Evolutionary conservation across 768 basidiomycete species (phyloP).

Genomic region (Paxillus involutus): DNA sequence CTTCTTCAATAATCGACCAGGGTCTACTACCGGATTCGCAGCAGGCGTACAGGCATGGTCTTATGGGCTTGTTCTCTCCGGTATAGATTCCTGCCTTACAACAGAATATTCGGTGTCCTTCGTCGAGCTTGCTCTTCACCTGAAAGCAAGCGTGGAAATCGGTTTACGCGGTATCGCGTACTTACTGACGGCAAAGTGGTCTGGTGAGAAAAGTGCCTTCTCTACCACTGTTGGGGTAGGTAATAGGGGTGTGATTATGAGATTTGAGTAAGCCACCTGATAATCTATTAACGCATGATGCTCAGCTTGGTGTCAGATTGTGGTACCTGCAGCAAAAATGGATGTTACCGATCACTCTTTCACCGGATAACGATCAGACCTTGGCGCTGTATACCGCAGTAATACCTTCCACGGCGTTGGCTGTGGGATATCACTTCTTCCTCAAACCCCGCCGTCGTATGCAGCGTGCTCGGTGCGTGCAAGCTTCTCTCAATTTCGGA

Average conservation of each 20-base stretch:
- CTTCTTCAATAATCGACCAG: constrained; percentile 32
- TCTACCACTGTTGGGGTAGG: constrained; percentile 45
- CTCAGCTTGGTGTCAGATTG: constrained; percentile 37
- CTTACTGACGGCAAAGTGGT: constrained; percentile 50
- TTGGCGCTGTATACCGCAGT: constrained; percentile 52
- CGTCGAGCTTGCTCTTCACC: constrained; percentile 52
- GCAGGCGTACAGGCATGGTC: constrained; percentile 46
- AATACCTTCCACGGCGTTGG: constrained; percentile 53
- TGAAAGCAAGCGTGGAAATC: constrained; percentile 50
- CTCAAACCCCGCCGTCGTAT: constrained; percentile 54
- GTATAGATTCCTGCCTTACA: constrained; percentile 46
- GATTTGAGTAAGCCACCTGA: constrained; percentile 46
- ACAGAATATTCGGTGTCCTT: constrained; percentile 54
- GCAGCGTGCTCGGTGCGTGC: constrained; percentile 51
- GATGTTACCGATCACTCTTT: constrained; percentile 56
- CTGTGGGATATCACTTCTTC: constrained; percentile 56
- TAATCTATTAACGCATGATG: constrained; percentile 12
- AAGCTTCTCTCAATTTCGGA: constrained; percentile 9
- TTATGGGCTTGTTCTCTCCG: constrained; percentile 48
- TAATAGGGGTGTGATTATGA: constrained; percentile 48
- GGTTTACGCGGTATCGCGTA: constrained; percentile 46
- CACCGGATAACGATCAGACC: constrained; percentile 44
- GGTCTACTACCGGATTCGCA: constrained; percentile 53
- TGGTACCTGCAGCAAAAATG: constrained; percentile 58
- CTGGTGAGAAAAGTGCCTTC: constrained; percentile 41